phyloP scores from a whole-genome alignment of 371 early-diverging fungal genomes.

The Rhizopus sp. region DNA sequence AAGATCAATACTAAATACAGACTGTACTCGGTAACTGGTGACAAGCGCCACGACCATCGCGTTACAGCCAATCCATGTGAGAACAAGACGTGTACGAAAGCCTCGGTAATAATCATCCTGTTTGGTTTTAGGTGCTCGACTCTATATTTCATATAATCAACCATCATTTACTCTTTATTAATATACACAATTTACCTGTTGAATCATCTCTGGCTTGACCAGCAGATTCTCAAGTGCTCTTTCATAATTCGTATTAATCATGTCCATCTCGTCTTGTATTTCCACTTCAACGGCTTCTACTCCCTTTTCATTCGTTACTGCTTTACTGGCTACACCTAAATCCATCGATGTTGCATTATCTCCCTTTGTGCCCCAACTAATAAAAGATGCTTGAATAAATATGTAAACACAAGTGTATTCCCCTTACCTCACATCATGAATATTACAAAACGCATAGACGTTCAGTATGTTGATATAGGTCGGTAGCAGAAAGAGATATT shows the following conservation, averaged over 20 bases:
- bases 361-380: slow-evolving; percentile 95
- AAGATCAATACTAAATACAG: slow-evolving; percentile 30
- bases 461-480: slow-evolving; percentile 88
- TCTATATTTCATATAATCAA: slow-evolving; percentile 23
- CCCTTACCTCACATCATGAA: slow-evolving; percentile 77
- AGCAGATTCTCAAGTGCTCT: slow-evolving; percentile 60
- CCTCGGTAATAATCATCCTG: slow-evolving; percentile 85
- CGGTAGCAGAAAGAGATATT: slow-evolving; percentile 85
- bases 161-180: slow-evolving; percentile 11
- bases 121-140: slow-evolving; percentile 75
- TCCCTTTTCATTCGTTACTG: slow-evolving; percentile 34
- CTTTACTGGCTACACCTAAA: slow-evolving; percentile 53
- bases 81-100: slow-evolving; percentile 82
- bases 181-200: slow-evolving; percentile 21
- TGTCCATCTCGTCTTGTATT: slow-evolving; percentile 64
- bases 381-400: background rate
- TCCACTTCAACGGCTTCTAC: slow-evolving; percentile 69
- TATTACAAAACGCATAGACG: slow-evolving; percentile 90
- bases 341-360: slow-evolving; percentile 58
- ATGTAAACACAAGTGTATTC: background rate
- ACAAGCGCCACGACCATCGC: slow-evolving; percentile 74
- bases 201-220: slow-evolving; percentile 43
- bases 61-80: slow-evolving; percentile 87
- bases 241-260: slow-evolving; percentile 74
- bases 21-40: slow-evolving; percentile 51